These are phyloP conservation scores for Drechslerella dactyloides DNA, from an alignment of 2,329 filamentous ascomycete genomes.

Conservation along the genomic window DNA sequence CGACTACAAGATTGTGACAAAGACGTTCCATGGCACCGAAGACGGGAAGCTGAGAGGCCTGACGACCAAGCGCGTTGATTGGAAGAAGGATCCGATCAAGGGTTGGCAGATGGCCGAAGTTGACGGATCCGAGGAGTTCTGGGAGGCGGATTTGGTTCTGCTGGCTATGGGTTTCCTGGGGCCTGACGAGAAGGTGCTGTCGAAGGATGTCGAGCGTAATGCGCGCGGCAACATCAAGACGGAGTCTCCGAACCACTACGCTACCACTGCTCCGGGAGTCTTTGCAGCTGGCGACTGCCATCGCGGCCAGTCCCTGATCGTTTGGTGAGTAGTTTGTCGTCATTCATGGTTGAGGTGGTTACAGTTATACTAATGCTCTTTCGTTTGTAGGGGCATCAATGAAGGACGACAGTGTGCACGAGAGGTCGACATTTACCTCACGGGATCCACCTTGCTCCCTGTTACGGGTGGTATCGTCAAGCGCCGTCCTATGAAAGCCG, in stretches of 20 bases:
- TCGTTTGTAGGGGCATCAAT: constrained; percentile 78
- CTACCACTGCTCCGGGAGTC: constrained; percentile 83
- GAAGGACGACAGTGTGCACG: constrained; percentile 91
- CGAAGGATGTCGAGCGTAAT: constrained; percentile 88
- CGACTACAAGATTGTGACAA: constrained; percentile 98
- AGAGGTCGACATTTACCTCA: constrained; percentile 87
- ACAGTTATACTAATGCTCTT: constrained; percentile 57
- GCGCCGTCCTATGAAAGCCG: constrained; percentile 58
- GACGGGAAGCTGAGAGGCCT: constrained; percentile 89
- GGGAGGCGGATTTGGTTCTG: constrained; percentile 91
- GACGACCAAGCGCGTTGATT: constrained; percentile 93
- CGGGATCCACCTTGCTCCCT: constrained; percentile 77
- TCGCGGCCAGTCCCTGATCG: constrained; percentile 91
- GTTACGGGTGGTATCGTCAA: constrained; percentile 93
- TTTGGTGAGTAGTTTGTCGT: constrained; percentile 71
- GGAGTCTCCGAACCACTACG: constrained; percentile 76
- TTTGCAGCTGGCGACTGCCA: constrained; percentile 96
- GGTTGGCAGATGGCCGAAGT: constrained; percentile 99
- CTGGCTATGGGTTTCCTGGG: constrained; percentile 98
- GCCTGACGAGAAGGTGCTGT: constrained; percentile 85
- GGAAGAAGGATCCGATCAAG: constrained; percentile 85
- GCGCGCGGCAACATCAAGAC: constrained; percentile 96
- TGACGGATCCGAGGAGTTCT: constrained; percentile 91
- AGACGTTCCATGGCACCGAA: constrained; percentile 91
- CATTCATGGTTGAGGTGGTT: constrained; percentile 9